Evolutionary conservation across 2,329 filamentous ascomycete genomes (phyloP).

Genomic region (Phoma sp.): DNA sequence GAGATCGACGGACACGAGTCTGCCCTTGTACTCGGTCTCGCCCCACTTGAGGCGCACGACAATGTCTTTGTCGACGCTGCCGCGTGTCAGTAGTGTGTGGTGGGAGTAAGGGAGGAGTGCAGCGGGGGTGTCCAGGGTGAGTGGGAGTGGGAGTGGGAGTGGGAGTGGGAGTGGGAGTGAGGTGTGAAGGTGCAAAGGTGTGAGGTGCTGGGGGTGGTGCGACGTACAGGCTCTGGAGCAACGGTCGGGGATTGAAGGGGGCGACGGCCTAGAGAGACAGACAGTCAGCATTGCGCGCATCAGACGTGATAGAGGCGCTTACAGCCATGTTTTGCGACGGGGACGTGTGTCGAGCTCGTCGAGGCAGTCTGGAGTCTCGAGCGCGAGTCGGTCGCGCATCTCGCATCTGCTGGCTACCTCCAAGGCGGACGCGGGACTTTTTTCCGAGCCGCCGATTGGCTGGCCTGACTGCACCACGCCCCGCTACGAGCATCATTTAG

Average conservation of each 20-base stretch:
- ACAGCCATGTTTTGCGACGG: slow-evolving; percentile 49
- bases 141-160: too few relatives aligned
- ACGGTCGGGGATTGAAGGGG: slow-evolving; percentile 94
- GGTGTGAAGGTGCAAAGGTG: background rate
- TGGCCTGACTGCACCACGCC: background rate
- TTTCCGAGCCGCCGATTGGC: background rate
- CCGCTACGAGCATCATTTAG: background rate
- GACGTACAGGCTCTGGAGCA: slow-evolving; percentile 88
- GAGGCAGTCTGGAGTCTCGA: background rate
- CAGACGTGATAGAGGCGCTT: slow-evolving; percentile 1
- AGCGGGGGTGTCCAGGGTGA: too few relatives aligned
- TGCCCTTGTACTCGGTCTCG: slow-evolving; percentile 95
- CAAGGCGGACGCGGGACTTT: background rate
- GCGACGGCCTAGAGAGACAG: slow-evolving; percentile 59
- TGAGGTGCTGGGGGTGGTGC: background rate
- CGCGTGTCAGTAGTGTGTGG: slow-evolving; percentile 15
- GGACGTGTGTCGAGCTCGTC: background rate
- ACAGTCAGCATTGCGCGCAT: slow-evolving; percentile 22
- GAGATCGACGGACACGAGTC: slow-evolving; percentile 89
- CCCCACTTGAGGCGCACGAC: slow-evolving; percentile 97
- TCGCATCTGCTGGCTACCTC: slow-evolving; percentile 8
- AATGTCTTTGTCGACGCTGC: slow-evolving; percentile 85
- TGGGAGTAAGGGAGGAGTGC: too few relatives aligned
- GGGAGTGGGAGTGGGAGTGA: too few relatives aligned
- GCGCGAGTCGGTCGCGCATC: slow-evolving; percentile 1